These are phyloP conservation scores for Codiaeum variegatum DNA, from an alignment of 441 rosid species.

Conservation along the genomic window DNA sequence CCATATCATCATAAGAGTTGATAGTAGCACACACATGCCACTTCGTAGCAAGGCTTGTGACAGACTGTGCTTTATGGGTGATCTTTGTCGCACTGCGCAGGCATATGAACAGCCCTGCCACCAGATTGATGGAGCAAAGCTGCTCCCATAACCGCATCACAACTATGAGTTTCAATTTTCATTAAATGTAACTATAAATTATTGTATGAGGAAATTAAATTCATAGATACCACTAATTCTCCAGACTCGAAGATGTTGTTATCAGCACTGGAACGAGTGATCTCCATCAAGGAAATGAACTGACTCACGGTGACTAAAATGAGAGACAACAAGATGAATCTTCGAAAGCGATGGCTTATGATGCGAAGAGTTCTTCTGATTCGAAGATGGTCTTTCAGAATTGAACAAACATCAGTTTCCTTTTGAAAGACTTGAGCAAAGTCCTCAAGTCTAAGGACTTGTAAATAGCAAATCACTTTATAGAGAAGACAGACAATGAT, in stretches of 20 bases:
- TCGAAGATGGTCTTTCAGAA: constrained; percentile 57
- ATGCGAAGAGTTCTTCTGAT: constrained; percentile 62
- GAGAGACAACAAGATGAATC: constrained; percentile 56
- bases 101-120: constrained; percentile 80
- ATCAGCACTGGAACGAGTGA: constrained; percentile 48
- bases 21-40: constrained; percentile 91
- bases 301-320: constrained; percentile 72
- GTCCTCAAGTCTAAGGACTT: constrained; percentile 63
- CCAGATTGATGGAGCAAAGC: constrained; percentile 80
- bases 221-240: constrained; percentile 54
- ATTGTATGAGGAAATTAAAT: neutral
- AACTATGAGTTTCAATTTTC: neutral
- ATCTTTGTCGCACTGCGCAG: constrained; percentile 74
- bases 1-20: constrained; percentile 57
- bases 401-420: constrained; percentile 62
- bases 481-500: constrained; percentile 67
- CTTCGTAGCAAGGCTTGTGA: constrained; percentile 78
- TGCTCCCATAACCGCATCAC: constrained; percentile 23
- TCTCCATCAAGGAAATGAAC: constrained; percentile 56
- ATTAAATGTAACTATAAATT: neutral
- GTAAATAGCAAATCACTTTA: constrained; percentile 62
- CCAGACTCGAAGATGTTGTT: constrained; percentile 75
- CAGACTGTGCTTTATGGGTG: constrained; percentile 80
- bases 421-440: constrained; percentile 64
- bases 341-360: constrained; percentile 81